Percentiles rank a stretch among this genome's conserved stretches.
phyloP scores from a whole-genome alignment of 2,329 filamentous ascomycete genomes.

The Penicillium concentricum region DNA sequence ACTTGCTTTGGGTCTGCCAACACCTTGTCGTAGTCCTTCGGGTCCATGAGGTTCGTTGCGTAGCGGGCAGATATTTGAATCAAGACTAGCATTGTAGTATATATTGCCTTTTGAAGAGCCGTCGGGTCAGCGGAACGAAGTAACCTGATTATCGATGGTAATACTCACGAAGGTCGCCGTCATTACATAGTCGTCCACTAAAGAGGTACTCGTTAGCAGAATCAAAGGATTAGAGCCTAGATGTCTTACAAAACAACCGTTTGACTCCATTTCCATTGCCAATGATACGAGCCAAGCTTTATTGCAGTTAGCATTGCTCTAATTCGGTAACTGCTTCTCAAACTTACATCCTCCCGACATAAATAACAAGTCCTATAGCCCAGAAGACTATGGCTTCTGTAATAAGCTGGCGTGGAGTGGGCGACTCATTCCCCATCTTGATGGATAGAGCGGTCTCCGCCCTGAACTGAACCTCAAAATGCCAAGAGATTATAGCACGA shows the following conservation, averaged over 20 bases:
- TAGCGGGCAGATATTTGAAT: conserved; percentile 40
- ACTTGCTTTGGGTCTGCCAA: conserved; percentile 42
- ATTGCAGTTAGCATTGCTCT: conserved; percentile 4
- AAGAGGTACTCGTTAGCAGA: neutral
- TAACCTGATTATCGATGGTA: neutral
- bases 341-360: conserved; percentile 31
- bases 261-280: conserved; percentile 23
- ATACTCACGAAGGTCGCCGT: conserved; percentile 36
- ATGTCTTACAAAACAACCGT: conserved; percentile 27
- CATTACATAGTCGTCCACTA: conserved; percentile 43
- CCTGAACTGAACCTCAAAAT: neutral
- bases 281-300: conserved; percentile 28
- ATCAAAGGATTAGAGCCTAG: neutral
- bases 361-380: conserved; percentile 31
- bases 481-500: neutral
- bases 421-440: conserved; percentile 31
- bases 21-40: conserved; percentile 31
- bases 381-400: conserved; percentile 32
- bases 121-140: neutral
- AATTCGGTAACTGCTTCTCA: neutral
- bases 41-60: conserved; percentile 42
- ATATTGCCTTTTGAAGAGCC: conserved; percentile 30
- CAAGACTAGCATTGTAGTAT: conserved; percentile 33
- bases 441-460: conserved; percentile 1
- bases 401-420: conserved; percentile 30